Percentiles rank a stretch among this genome's conserved stretches.
Conservation (phyloP, 768 basidiomycete species). For the Mrakia frigida region DNA sequence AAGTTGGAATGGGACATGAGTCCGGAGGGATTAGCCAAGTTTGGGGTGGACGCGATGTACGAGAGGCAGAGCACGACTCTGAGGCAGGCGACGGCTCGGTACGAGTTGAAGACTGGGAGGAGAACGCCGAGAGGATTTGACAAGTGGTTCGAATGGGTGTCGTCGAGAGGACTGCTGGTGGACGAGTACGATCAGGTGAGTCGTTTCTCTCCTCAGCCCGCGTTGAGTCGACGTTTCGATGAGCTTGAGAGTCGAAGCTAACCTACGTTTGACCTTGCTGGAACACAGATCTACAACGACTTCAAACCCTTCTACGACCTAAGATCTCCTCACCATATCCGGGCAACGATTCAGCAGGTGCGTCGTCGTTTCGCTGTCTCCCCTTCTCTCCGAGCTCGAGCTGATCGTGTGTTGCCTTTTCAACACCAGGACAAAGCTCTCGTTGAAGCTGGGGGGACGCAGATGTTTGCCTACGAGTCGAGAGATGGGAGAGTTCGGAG, state of each 20-base stretch:
- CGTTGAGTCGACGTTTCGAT: no score
- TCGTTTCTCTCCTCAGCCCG: background rate
- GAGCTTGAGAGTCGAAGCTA: background rate
- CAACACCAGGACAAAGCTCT: background rate
- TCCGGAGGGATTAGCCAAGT: background rate
- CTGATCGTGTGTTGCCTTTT: background rate
- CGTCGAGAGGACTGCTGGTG: background rate
- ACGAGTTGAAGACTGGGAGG: slow-evolving; percentile 21
- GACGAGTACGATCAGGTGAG: slow-evolving; percentile 21
- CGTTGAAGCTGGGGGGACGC: background rate
- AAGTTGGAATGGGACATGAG: background rate
- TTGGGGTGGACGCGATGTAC: slow-evolving; percentile 10
- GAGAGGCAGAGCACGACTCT: background rate
- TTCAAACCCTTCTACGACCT: slow-evolving; percentile 18
- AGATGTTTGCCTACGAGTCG: background rate
- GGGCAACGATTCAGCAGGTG: background rate
- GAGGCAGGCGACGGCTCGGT: slow-evolving; percentile 15
- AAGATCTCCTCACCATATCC: background rate
- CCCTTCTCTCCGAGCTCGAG: background rate
- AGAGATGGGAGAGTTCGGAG: background rate
- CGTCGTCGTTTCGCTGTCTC: background rate
- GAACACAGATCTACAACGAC: slow-evolving; percentile 1
- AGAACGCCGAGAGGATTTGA: slow-evolving; percentile 11
- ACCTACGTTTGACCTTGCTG: background rate
- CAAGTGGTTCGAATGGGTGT: slow-evolving; percentile 20